Evolutionary conservation across 225 moss, liverwort and hornwort species (phyloP).

Genomic region (Marchantia paleacea): DNA sequence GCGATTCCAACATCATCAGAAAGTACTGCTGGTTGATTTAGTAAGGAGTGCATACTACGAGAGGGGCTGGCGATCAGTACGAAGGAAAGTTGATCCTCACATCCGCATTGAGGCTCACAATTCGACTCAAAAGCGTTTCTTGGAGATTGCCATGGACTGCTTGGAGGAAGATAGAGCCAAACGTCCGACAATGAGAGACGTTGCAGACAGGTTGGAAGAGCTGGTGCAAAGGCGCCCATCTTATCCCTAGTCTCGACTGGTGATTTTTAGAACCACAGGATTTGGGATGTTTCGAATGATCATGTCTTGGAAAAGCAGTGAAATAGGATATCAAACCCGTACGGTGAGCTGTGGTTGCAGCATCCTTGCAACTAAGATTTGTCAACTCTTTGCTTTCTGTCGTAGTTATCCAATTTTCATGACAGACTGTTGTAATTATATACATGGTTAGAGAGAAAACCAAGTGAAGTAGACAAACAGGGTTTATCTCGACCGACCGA

Average conservation of each 20-base stretch:
- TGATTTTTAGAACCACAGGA: not conserved
- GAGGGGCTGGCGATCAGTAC: not conserved
- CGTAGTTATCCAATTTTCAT: not conserved
- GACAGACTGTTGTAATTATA: not conserved
- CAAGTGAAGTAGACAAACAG: too few relatives aligned
- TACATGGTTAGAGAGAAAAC: too few relatives aligned
- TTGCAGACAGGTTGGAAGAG: not conserved
- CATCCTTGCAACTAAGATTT: not conserved
- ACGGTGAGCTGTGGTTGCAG: not conserved
- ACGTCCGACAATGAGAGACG: not conserved
- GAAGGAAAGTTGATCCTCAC: not conserved
- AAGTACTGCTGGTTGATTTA: constrained; percentile 5
- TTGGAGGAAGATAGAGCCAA: not conserved
- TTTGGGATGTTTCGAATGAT: not conserved
- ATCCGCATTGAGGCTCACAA: not conserved
- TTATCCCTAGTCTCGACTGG: not conserved
- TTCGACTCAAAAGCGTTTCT: not conserved
- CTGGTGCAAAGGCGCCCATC: not conserved
- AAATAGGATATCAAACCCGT: not conserved
- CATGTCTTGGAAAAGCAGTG: not conserved
- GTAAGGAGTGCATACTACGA: not conserved
- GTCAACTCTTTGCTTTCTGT: not conserved
- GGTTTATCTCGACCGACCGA: too few relatives aligned
- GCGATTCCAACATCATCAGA: not conserved
- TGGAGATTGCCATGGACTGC: not conserved